phyloP scores from a whole-genome alignment of 2,329 filamentous ascomycete genomes.

The Fusarium torulosum region DNA sequence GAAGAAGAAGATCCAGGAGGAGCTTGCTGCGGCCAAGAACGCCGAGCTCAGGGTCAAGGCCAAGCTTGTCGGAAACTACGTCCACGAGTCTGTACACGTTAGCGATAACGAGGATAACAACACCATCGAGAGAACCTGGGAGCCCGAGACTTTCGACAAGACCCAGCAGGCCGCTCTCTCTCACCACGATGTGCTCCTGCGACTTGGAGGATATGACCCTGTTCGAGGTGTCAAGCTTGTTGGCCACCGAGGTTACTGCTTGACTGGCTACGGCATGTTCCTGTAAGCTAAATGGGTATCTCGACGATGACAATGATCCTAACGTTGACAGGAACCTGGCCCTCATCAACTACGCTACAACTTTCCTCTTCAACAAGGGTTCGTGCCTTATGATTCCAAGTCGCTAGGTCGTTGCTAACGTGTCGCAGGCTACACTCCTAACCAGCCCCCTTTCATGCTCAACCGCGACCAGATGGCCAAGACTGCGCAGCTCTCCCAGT shows the following conservation, averaged over 20 bases:
- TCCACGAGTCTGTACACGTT: slow-evolving; percentile 87
- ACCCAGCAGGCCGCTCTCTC: slow-evolving; percentile 85
- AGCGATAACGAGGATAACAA: slow-evolving; percentile 94
- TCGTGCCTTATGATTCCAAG: neutral
- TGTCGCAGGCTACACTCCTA: slow-evolving; percentile 76
- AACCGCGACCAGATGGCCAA: slow-evolving; percentile 96
- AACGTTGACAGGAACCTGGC: slow-evolving; percentile 74
- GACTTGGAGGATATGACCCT: slow-evolving; percentile 91
- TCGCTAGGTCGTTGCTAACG: slow-evolving; percentile 15
- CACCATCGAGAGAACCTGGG: slow-evolving; percentile 80
- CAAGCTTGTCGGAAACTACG: slow-evolving; percentile 77
- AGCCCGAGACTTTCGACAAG: slow-evolving; percentile 78
- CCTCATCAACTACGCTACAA: slow-evolving; percentile 92
- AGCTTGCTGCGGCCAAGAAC: slow-evolving; percentile 81
- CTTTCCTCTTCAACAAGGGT: slow-evolving; percentile 73
- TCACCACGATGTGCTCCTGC: slow-evolving; percentile 92
- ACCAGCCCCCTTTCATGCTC: slow-evolving; percentile 95
- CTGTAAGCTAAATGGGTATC: slow-evolving; percentile 56
- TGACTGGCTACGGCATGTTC: slow-evolving; percentile 90
- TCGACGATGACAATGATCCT: slow-evolving; percentile 12
- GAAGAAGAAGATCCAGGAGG: slow-evolving; percentile 83
- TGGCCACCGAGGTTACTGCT: slow-evolving; percentile 93
- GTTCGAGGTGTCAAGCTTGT: slow-evolving; percentile 95
- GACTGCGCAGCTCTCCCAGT: slow-evolving; percentile 96
- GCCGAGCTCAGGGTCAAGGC: slow-evolving; percentile 79